Conservation (phyloP, 495 filamentous ascomycete genomes). For the Achaetomiella virescens region DNA sequence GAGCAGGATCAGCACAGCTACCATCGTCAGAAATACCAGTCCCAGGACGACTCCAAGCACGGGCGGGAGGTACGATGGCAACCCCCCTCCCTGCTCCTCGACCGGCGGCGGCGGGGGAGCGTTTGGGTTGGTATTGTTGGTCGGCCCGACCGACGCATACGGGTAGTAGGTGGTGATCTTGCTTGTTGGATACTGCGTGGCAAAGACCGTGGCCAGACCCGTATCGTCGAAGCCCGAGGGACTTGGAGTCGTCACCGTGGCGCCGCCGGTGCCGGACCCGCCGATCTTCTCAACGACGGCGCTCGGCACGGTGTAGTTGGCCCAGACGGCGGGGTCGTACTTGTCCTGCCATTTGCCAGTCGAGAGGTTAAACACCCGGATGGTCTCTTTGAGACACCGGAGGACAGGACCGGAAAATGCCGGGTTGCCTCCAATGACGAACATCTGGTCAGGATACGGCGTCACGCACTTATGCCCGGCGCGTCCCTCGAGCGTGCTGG, state of each 20-base stretch:
- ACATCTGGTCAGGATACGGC: slow-evolving; percentile 68
- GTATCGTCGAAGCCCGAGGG: slow-evolving; percentile 47
- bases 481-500: slow-evolving; percentile 44
- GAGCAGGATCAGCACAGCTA: slow-evolving; percentile 48
- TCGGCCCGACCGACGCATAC: slow-evolving; percentile 37
- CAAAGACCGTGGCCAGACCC: slow-evolving; percentile 49
- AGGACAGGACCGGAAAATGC: slow-evolving; percentile 10
- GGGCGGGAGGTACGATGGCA: slow-evolving; percentile 56
- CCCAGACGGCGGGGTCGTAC: slow-evolving; percentile 55
- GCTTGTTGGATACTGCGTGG: slow-evolving; percentile 46
- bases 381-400: slow-evolving; percentile 49
- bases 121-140: slow-evolving; percentile 32
- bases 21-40: slow-evolving; percentile 50
- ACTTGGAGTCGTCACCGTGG: slow-evolving; percentile 44
- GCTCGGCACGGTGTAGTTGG: slow-evolving; percentile 57
- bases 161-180: slow-evolving; percentile 57
- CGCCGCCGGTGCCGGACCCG: slow-evolving; percentile 54
- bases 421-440: slow-evolving; percentile 56
- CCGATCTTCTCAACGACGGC: slow-evolving; percentile 53
- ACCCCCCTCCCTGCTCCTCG: slow-evolving; percentile 29
- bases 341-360: slow-evolving; percentile 47
- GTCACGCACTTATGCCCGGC: slow-evolving; percentile 59
- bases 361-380: slow-evolving; percentile 62
- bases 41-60: slow-evolving; percentile 63
- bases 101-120: background rate